A percentile compares a stretch with the other conserved stretches of the same genome.
These are phyloP conservation scores for Aspergillus japonicus DNA, from an alignment of 2,329 filamentous ascomycete species.

Conservation along the genomic window DNA sequence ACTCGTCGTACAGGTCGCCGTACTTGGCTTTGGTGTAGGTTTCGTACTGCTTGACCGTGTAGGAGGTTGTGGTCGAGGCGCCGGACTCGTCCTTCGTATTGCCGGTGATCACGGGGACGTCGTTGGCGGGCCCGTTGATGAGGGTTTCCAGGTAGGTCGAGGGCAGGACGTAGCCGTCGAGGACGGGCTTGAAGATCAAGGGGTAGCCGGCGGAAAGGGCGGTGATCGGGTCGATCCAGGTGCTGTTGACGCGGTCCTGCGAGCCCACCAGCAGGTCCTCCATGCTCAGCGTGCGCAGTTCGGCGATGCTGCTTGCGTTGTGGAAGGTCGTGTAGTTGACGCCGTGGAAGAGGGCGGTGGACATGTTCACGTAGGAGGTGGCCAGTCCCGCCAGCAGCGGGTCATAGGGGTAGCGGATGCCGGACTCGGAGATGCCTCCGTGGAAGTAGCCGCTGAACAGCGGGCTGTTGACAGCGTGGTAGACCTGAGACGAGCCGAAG, in stretches of 20 bases:
- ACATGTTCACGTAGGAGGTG: conserved; percentile 24
- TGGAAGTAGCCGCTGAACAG: conserved; percentile 32
- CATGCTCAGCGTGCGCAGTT: conserved; percentile 41
- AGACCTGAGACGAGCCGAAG: conserved; percentile 31
- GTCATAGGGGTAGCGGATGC: conserved; percentile 31
- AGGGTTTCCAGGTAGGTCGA: conserved; percentile 23
- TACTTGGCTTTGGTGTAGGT: conserved; percentile 33
- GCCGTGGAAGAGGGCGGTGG: conserved; percentile 18
- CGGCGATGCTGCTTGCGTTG: conserved; percentile 41
- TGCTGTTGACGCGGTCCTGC: conserved; percentile 14
- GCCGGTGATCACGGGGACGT: conserved; percentile 31
- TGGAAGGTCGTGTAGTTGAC: conserved; percentile 37
- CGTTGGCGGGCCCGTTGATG: conserved; percentile 14
- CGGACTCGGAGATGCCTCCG: conserved; percentile 34
- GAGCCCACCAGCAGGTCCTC: conserved; percentile 30
- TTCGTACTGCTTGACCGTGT: conserved; percentile 29
- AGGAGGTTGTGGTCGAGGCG: conserved; percentile 18
- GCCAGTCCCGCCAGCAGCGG: conserved; percentile 25
- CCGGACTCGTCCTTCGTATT: conserved; percentile 30
- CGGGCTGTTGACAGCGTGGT: conserved; percentile 32
- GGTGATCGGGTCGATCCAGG: conserved; percentile 17
- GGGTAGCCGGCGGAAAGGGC: conserved; percentile 25
- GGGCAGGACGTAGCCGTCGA: conserved; percentile 30
- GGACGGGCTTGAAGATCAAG: conserved; percentile 25
- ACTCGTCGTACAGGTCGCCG: conserved; percentile 23